These are phyloP conservation scores for Coffea eugenioides DNA, from an alignment of 257 asterid genomes.

Conservation along the genomic window DNA sequence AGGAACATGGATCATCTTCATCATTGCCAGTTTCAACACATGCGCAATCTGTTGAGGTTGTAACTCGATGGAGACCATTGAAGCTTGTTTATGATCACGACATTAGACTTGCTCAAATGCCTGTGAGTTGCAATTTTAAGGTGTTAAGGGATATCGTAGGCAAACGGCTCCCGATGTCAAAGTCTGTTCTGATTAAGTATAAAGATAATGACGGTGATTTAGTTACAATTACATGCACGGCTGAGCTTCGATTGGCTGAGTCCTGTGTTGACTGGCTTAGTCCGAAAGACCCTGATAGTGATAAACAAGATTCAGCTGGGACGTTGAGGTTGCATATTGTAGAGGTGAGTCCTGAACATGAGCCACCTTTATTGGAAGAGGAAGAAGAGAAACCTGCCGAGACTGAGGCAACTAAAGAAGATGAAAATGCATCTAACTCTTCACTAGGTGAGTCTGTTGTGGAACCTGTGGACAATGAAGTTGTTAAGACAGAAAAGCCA, in stretches of 20 bases:
- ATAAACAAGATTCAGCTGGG: slow-evolving; percentile 43
- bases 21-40: slow-evolving; percentile 13
- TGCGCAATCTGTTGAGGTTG: slow-evolving; percentile 32
- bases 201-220: slow-evolving; percentile 85
- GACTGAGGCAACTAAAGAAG: slow-evolving; percentile 41
- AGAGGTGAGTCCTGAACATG: slow-evolving; percentile 96
- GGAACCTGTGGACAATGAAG: slow-evolving; percentile 54
- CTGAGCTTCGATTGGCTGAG: slow-evolving; percentile 83
- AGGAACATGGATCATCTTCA: slow-evolving; percentile 28
- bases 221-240: slow-evolving; percentile 72
- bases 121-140: slow-evolving; percentile 61
- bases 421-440: slow-evolving; percentile 48
- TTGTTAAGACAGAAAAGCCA: slow-evolving; percentile 39
- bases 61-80: slow-evolving; percentile 53
- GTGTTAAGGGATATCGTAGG: slow-evolving; percentile 71
- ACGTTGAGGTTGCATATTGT: slow-evolving; percentile 81
- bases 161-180: slow-evolving; percentile 79
- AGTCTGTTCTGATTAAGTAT: slow-evolving; percentile 72
- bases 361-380: slow-evolving; percentile 76
- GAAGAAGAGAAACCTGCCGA: slow-evolving; percentile 71
- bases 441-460: slow-evolving; percentile 45
- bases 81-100: slow-evolving; percentile 95
- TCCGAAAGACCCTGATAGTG: slow-evolving; percentile 51
- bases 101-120: slow-evolving; percentile 90
- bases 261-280: slow-evolving; percentile 45